Evolutionary conservation across 306 rosid genomes (phyloP), one percentile per base, ranked within the genome.

Genomic region (Sicyos baderoa): DNA sequence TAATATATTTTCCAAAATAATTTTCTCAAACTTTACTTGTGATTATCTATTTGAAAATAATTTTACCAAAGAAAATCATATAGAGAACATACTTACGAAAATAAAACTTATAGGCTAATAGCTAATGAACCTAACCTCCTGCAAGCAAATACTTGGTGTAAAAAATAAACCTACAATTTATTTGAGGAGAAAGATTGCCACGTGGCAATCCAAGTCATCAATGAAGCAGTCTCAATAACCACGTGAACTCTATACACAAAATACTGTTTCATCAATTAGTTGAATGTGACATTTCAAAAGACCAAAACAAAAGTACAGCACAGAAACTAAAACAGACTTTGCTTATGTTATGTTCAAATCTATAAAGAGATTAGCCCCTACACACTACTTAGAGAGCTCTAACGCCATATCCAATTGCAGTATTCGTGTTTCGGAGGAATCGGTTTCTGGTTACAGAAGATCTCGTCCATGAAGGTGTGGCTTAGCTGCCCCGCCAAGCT

Each of bases 401-500:
- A 25, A 25, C 29, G 29, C 29, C 2, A 25, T 25, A 25, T 25
- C 29, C 29, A 25, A 25, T 25, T 25, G 29, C 29, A 25, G 29
- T 25, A 25, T 25, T 25, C 29, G 3, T 25, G 29, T 3, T 25
- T 25, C 29, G 1, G 29, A 25, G 3, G n/a, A 74, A 54, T 55
- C 2, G 82, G 56, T 69, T 79, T 87, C 62, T 78, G 90, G 49
- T 81, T 91, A 29, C 84, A 71, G 73, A 84, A 79, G 62, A 91
- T 89, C 78, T 80, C 86, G 25, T 87, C 92, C 68, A 76, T 77
- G 84, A 91, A 89, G 70, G 95, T 85, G 72, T 91, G 90, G 18
- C 84, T 78, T 48, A 91, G 87, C 83, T 89, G 97, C 51, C 86
- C 91, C 0, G 91, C 96, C 75, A 91, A 84, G 89, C 97, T 84